Percentiles rank a stretch among this genome's conserved stretches.
Evolutionary conservation across 257 asterid species (phyloP).

Genomic region (Nicotiana noctiflora): DNA sequence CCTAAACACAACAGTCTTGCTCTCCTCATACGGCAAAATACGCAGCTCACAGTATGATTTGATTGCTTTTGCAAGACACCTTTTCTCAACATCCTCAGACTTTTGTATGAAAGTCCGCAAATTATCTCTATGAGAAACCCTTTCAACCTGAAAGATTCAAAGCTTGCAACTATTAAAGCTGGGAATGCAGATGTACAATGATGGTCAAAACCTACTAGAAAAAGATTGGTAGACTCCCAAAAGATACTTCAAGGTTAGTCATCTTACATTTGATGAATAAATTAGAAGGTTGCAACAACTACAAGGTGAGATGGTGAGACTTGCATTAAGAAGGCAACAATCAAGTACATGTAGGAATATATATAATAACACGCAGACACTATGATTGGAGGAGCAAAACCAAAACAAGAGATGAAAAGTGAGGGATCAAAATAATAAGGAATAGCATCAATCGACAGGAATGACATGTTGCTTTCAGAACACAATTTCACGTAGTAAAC

Average conservation of each 20-base stretch:
- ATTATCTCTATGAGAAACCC: constrained; percentile 87
- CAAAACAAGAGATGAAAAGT: background rate
- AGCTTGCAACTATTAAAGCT: background rate
- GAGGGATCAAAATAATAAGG: background rate
- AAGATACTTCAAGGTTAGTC: background rate
- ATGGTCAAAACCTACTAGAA: background rate
- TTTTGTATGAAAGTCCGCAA: constrained; percentile 69
- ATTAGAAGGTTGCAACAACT: background rate
- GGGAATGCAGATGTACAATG: background rate
- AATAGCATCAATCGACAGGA: background rate
- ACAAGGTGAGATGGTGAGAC: background rate
- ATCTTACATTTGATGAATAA: background rate
- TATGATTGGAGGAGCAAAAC: background rate
- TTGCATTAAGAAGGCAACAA: background rate
- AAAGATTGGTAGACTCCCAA: background rate
- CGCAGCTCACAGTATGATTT: constrained; percentile 86
- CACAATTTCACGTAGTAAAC: background rate
- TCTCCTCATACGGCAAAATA: constrained; percentile 64
- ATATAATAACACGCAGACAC: background rate
- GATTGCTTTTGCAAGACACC: constrained; percentile 83
- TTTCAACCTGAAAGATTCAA: constrained; percentile 59
- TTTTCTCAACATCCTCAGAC: constrained; percentile 90
- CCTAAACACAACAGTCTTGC: constrained; percentile 82
- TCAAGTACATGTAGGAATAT: background rate
- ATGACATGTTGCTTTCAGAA: background rate